Evolutionary conservation across 805 yeast species (phyloP).

Genomic region (Saccharomyces paradoxus): DNA sequence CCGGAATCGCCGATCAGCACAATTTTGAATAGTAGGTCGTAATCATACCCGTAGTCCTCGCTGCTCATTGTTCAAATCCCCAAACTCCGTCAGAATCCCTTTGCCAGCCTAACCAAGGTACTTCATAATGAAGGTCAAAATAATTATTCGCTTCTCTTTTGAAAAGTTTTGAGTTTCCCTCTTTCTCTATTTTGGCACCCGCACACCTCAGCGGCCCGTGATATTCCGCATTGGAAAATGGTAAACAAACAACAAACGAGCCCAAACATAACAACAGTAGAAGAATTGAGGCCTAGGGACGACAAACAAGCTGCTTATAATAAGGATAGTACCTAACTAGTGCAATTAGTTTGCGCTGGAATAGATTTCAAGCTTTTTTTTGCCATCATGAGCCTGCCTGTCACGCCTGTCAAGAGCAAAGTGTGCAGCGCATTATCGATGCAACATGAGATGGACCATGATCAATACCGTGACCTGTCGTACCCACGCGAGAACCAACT

Average conservation of each 20-base stretch:
- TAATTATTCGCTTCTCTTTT: neutral
- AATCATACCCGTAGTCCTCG: conserved; percentile 70
- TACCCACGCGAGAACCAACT: neutral
- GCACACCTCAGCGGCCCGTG: neutral
- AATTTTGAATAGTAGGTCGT: conserved; percentile 87
- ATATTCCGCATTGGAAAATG: neutral
- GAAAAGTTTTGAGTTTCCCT: neutral
- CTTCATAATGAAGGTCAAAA: neutral
- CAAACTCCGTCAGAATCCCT: neutral
- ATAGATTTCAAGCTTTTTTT: neutral
- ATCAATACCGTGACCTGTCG: neutral
- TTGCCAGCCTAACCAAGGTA: neutral
- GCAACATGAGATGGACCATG: neutral
- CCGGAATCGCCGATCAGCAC: conserved; percentile 96
- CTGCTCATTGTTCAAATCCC: conserved; percentile 19
- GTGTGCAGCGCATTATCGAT: neutral
- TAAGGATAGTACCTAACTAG: neutral
- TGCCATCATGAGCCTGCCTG: conserved; percentile 4
- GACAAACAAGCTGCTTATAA: neutral
- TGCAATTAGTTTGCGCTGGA: neutral
- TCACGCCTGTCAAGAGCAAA: conserved; percentile 4
- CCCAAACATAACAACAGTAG: neutral
- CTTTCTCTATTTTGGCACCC: neutral
- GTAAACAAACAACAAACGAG: neutral
- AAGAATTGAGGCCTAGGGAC: neutral